Evolutionary conservation across 73 alveolate genomes (phyloP), one percentile per base, ranked within the genome.

Genomic region (Stentor roeselii): DNA sequence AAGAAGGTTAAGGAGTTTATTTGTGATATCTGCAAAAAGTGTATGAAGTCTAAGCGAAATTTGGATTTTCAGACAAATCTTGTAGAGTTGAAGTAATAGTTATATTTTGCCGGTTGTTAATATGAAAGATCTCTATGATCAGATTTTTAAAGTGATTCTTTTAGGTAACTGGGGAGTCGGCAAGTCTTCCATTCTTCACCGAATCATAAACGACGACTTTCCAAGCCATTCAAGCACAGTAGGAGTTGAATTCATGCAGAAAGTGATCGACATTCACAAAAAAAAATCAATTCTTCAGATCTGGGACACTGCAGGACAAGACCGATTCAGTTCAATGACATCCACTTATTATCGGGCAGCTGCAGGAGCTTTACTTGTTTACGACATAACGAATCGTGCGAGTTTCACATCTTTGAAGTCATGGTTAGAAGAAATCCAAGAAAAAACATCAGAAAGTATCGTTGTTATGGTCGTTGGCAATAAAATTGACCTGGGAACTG

Each of bases 291-390:
- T 92, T 84, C 82, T 96, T 58, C 76, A 92, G 77, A 87, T 96
- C 38, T 96, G 99, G 99, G 99, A 96, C 89, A 96, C 99, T 4
- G 99, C 99, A 0, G 99, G 99, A 3, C 94, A 95, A 78, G 99
- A 96, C 90, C 85, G 90, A 59, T 96, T 96, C 85, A 95, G 95
- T 84, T 84, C 97, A 35, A 85, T 95, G 60, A 95, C 98, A 27
- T 83, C 93, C 80, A 78, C 91, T 21, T 96, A 93, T 89, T 96
- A 96, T 91, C 92, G 95, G 84, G 90, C 92, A 31, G 95, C 98
- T 41, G 94, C 93, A 50, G 97, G 97, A 3, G 99, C 97, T 15
- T 78, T 93, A 38, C 59, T 96, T 36, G 97, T 96, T 2, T 95
- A 95, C 86, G 99, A 96, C 84, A 91, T 96, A 3, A 87, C 98